Evolutionary conservation across 2,329 filamentous ascomycete genomes (phyloP), one percentile per base, ranked within the genome.

Genomic region (Ustulina deusta): DNA sequence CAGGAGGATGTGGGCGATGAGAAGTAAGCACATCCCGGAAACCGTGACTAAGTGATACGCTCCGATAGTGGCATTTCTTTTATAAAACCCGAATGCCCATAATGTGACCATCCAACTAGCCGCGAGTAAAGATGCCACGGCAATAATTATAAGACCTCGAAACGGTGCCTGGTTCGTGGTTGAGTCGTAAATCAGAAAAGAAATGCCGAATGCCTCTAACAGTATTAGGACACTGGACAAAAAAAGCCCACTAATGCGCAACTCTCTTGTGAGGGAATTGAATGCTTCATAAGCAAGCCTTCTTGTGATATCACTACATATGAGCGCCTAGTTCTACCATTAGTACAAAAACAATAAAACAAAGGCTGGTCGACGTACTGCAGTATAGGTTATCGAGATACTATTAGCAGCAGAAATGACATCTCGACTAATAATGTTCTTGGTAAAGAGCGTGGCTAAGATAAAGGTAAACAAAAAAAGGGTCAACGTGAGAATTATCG

Each of bases 271-370:
- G 11, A 27, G 22, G 22, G 22, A 29, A 7, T 13, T 13, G 11
- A 51, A 11, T 29, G 48, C 48, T 51, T 51, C 22, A 51, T 51
- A 15, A 4, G 48, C 48, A 51, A 51, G 49, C 34, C 13, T 52
- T 52, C n/a, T 52, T 34, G 49, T 52, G 7, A 17, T 52, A 52
- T 34, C 49, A 34, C 49, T 27, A 52, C 49, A 52, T 11, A 52
- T 3, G 15, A 52, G 49, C 11, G 38, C 17, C 11, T 40, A 40
- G 6, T 40, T 15, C 38, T 40, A 40, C 38, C 38, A 10, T 40
- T 40, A 40, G 38, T 15, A 6, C 11, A 40, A 40, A 40, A 17
- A 13, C 38, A 13, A 40, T 6, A 40, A 40, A 40, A 40, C 17
- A 17, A 40, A 6, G 17, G 11, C 38, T 40, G 11, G 38, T 40